phyloP scores from a whole-genome alignment of 164 flowering plant genomes.

The Vitis amurensis region DNA sequence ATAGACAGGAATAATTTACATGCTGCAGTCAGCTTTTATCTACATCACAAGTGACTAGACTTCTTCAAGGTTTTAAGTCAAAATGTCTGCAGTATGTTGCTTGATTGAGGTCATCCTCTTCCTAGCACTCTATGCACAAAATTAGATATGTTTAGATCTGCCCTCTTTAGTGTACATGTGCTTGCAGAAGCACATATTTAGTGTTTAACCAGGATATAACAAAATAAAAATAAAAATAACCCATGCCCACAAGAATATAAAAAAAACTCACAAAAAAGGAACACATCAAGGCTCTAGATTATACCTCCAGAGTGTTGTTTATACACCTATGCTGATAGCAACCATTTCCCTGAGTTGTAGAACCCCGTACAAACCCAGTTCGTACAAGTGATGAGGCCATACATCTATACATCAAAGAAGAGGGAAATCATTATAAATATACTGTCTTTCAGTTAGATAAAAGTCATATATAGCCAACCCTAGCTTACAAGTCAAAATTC shows the following conservation, averaged over 20 bases:
- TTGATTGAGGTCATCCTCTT: background rate
- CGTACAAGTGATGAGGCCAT: slow-evolving; percentile 97
- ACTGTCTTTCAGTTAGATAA: background rate
- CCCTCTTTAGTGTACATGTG: background rate
- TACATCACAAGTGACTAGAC: too few species aligned
- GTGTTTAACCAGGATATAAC: background rate
- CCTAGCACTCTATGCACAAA: background rate
- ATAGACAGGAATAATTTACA: background rate
- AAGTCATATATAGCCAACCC: too few species aligned
- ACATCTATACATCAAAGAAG: slow-evolving; percentile 50
- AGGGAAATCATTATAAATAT: slow-evolving; percentile 5
- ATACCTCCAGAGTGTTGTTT: slow-evolving; percentile 85
- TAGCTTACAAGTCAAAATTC: too few species aligned
- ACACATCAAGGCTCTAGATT: slow-evolving; percentile 8
- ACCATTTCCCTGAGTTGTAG: slow-evolving; percentile 93
- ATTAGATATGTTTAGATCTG: background rate
- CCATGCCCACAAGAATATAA: background rate
- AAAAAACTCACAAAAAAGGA: background rate
- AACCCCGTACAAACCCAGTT: slow-evolving; percentile 93
- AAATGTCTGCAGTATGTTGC: background rate
- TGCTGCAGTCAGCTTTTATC: background rate
- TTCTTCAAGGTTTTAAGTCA: background rate
- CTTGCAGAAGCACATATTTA: background rate
- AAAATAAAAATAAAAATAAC: too few species aligned
- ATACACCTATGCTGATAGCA: slow-evolving; percentile 96